These are phyloP conservation scores for Diaporthe vaccinii DNA, from an alignment of 2,329 filamentous ascomycete genomes.

Conservation along the genomic window DNA sequence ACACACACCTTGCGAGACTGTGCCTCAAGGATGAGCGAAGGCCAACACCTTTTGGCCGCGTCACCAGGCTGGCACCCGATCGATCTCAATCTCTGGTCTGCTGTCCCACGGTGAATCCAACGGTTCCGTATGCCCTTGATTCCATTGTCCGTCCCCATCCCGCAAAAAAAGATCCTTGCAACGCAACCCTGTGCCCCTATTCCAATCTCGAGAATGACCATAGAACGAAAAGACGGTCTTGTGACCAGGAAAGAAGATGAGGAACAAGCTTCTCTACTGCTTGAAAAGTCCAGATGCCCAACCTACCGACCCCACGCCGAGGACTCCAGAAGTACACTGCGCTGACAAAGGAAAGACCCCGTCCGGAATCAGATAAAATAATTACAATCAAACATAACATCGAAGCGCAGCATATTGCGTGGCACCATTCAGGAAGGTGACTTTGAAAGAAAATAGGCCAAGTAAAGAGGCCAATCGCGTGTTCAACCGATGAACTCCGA, in stretches of 20 bases:
- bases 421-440: background rate
- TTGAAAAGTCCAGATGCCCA: conserved; percentile 20
- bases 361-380: background rate
- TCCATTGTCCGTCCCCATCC: background rate
- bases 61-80: conserved; percentile 21
- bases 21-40: conserved; percentile 6
- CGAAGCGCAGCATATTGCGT: background rate
- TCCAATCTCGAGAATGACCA: conserved; percentile 7
- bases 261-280: conserved; percentile 26
- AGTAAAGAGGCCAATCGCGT: background rate
- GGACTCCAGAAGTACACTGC: conserved; percentile 26
- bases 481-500: conserved; percentile 16
- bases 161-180: background rate
- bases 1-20: conserved; percentile 18
- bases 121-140: conserved; percentile 28
- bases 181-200: conserved; percentile 23
- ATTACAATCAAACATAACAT: conserved; percentile 24
- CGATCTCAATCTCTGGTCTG: conserved; percentile 28
- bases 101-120: conserved; percentile 10
- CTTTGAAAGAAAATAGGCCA: background rate
- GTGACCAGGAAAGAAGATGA: conserved; percentile 2
- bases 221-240: background rate
- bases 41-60: background rate
- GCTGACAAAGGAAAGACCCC: conserved; percentile 10
- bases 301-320: conserved; percentile 20